Percentiles rank a stretch among this genome's conserved stretches.
Evolutionary conservation across 2,329 filamentous ascomycete genomes (phyloP).

Genomic region (Penicillium sp.): DNA sequence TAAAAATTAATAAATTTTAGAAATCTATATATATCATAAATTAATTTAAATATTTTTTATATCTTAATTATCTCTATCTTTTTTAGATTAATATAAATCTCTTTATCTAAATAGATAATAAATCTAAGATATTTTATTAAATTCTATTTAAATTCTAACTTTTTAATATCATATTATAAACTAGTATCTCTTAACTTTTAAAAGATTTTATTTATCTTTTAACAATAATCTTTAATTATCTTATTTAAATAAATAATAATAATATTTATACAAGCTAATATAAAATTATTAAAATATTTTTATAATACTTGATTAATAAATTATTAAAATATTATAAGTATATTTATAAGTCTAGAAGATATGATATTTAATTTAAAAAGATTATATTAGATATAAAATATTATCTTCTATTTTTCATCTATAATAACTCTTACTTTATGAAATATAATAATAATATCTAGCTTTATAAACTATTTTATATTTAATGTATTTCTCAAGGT

Average conservation of each 20-base stretch:
- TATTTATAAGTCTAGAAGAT: background rate
- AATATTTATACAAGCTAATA: background rate
- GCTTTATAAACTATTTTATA: conserved; percentile 12
- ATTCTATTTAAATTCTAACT: background rate
- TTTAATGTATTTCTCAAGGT: conserved; percentile 4
- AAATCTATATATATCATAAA: too few species aligned
- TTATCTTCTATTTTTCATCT: conserved; percentile 33
- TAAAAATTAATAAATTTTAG: too few species aligned
- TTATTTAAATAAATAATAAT: conserved; percentile 10
- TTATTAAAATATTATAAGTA: conserved; percentile 3
- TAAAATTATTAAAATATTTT: conserved; percentile 7
- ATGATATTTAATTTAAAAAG: conserved; percentile 31
- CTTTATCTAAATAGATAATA: background rate
- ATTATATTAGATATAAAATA: conserved; percentile 28
- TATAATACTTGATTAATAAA: conserved; percentile 9
- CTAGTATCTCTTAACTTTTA: background rate
- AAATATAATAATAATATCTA: conserved; percentile 15
- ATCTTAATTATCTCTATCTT: conserved; percentile 7
- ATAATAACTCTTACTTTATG: background rate
- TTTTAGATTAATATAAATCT: background rate
- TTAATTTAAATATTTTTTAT: conserved; percentile 4
- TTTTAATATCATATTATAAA: conserved; percentile 2
- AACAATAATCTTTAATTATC: background rate
- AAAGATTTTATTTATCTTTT: background rate
- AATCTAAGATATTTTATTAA: conserved; percentile 2